A percentile compares a stretch with the other conserved stretches of the same genome.
Conservation (phyloP, 2,329 filamentous ascomycete genomes). For the Trichophyton schoenleinii region DNA sequence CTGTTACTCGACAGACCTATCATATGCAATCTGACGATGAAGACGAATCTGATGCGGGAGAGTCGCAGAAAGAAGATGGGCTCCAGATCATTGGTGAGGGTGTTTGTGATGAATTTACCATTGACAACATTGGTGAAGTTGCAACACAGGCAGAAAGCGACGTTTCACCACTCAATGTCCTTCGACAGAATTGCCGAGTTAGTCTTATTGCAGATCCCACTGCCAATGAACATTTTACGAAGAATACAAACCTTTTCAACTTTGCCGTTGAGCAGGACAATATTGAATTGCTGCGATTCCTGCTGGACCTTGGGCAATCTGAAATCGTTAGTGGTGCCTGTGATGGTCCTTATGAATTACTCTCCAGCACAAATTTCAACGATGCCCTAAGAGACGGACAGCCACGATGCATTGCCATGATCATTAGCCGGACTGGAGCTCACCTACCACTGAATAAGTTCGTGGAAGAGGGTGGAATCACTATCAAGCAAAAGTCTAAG, state of each 20-base stretch:
- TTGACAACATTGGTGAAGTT: slow-evolving; percentile 62
- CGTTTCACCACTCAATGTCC: slow-evolving; percentile 42
- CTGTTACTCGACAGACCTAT: background rate
- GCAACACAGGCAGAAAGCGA: slow-evolving; percentile 56
- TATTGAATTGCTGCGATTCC: slow-evolving; percentile 39
- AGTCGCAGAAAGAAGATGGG: background rate
- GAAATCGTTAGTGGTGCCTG: slow-evolving; percentile 7
- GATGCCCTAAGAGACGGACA: slow-evolving; percentile 34
- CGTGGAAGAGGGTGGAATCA: slow-evolving; percentile 50
- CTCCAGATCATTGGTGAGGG: background rate
- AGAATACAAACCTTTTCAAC: background rate
- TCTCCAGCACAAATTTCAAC: slow-evolving; percentile 19
- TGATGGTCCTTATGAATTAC: background rate
- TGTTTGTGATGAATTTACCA: slow-evolving; percentile 34
- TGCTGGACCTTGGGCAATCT: slow-evolving; percentile 41
- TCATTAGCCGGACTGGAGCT: slow-evolving; percentile 39
- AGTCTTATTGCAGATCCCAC: slow-evolving; percentile 15
- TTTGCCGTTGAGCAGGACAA: slow-evolving; percentile 45
- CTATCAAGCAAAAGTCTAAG: slow-evolving; percentile 29
- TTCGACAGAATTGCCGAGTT: slow-evolving; percentile 32
- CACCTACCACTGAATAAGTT: slow-evolving; percentile 57
- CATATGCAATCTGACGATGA: slow-evolving; percentile 23
- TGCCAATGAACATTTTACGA: background rate
- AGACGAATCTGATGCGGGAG: background rate
- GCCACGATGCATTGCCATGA: background rate